Base-by-base conservation (phyloP, 129 eudicot species). In the Cynara cardunculus region DNA sequence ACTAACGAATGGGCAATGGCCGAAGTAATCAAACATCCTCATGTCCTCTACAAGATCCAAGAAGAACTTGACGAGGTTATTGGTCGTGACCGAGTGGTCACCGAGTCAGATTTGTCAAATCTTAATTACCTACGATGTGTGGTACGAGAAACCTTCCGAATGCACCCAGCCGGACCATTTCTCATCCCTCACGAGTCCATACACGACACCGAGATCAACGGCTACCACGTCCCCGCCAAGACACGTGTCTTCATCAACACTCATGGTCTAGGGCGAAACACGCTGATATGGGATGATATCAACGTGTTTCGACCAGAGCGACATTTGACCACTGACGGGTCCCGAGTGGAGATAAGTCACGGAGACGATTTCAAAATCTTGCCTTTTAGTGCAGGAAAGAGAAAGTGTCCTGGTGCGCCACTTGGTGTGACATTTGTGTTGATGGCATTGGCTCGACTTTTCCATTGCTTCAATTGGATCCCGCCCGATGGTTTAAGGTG, bases 201-300 rank as follows among this genome's bases (percentile, higher is more conserved):
- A 18, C 93, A 89, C 0, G 82, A 88, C 85, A 96, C 99, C 4
- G 87, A 76, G 82, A 91, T 96, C 90, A 88, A 93, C 35, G 99
- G 99, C 76, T 96, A 90, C 19, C 66, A 90, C 75, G 91, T 96
- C 61, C 98, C 99, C 0, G 88, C 87, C 31, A 88, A 84, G 91
- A 92, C 99, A 44, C 95, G 98, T n/a, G 97, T 96, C 73, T 91
- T 96, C 87, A 96, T 96, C 83, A 96, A 96, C 91, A 92, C 98
- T 11, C 97, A 93, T 62, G 97, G 86, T 16, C 80, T 96, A 4
- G 98, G 98, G 19, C 87, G 97, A 25, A 93, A 96, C 90, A 79
- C 90, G 6, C 16, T 73, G 34, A 81, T 96, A 65, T 96, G 99
- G 99, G 96, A 89, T 73, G 68, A 89, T n/a, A 73, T 93, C 11